Percentiles rank a stretch among this genome's conserved stretches.
These are phyloP conservation scores for Neofusicoccum sp. DNA, from an alignment of 2,329 filamentous ascomycete genomes.

Conservation along the genomic window DNA sequence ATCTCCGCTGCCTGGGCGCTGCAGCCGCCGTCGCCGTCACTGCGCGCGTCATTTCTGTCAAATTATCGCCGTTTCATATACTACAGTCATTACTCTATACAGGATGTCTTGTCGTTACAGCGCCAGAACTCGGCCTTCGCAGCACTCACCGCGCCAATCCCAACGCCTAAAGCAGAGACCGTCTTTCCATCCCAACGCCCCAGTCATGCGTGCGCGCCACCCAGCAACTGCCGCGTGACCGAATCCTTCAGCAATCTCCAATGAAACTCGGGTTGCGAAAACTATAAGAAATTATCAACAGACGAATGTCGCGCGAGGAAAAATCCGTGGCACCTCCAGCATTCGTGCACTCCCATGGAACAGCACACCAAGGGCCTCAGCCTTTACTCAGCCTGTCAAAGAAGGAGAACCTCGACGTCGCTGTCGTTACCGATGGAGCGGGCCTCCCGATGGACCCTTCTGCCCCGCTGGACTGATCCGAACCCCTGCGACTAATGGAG, in stretches of 20 bases:
- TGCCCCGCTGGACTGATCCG: slow-evolving; percentile 1
- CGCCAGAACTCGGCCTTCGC: background rate
- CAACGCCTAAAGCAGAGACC: background rate
- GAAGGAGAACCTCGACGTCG: background rate
- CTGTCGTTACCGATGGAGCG: background rate
- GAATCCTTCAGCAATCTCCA: background rate
- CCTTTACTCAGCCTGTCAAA: background rate
- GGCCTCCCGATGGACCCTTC: background rate
- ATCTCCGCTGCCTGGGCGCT: slow-evolving; percentile 7
- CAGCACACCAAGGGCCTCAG: background rate
- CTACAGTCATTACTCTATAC: background rate
- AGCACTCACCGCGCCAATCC: background rate
- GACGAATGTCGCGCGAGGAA: too few species aligned
- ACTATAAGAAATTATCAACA: background rate
- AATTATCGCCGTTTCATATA: background rate
- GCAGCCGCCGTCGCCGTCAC: background rate
- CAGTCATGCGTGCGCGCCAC: background rate
- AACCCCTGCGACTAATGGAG: background rate
- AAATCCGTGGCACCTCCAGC: too few species aligned
- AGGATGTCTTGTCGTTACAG: background rate
- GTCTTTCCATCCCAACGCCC: background rate
- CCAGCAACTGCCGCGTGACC: background rate
- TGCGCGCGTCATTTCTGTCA: background rate
- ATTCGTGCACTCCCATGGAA: too few species aligned
- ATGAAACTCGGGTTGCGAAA: background rate